Base-by-base conservation (phyloP, 129 eudicot genomes). In the Gnaphalium uliginosum region DNA sequence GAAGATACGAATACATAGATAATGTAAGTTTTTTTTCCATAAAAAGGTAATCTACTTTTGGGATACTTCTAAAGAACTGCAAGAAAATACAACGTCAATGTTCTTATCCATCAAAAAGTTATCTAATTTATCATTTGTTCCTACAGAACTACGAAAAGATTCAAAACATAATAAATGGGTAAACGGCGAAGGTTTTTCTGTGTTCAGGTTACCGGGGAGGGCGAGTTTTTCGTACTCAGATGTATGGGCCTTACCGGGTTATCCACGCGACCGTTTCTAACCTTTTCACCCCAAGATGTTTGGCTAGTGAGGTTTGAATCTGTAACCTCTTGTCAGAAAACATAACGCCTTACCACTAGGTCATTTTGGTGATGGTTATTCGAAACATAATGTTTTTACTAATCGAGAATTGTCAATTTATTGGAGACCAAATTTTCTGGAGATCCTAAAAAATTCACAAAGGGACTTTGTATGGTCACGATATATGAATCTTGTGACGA, bases 11-110 rank as follows among this genome's bases (percentile, higher is more conserved):
- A 17, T 27, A 43, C 19, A 74, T 53, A 63, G 48, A 72, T 72
- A 71, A 29, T 23, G 24, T 62, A 30, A 0, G 4, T 6, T 30
- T 60, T 64, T 64, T 66, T 65, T 72, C 61, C 59, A 74, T 8
- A 14, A 72, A 79, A 72, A 66, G 56, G 35, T 21, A 37, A 43
- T 63, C 69, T 26, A 18, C 14, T 37, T 39, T 69, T 21, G 15
- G 72, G 78, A 73, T 73, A 58, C 54, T 72, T 68, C 18, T 65
- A 67, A 35, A 56, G 32, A 78, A 60, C 30, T 60, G 29, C 64
- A 70, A 78, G 14, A 78, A 60, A 58, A 46, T 71, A 50, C 59
- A 71, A 65, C 48, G 64, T 43, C 23, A 78, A 78, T 69, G 70
- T 43, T 68, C 48, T 77, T 60, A 60, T 59, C 62, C 62, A 69